A percentile compares a stretch with the other conserved stretches of the same genome.
Evolutionary conservation across 129 eudicot species (phyloP).

Genomic region (Heracleum sosnowskyi): DNA sequence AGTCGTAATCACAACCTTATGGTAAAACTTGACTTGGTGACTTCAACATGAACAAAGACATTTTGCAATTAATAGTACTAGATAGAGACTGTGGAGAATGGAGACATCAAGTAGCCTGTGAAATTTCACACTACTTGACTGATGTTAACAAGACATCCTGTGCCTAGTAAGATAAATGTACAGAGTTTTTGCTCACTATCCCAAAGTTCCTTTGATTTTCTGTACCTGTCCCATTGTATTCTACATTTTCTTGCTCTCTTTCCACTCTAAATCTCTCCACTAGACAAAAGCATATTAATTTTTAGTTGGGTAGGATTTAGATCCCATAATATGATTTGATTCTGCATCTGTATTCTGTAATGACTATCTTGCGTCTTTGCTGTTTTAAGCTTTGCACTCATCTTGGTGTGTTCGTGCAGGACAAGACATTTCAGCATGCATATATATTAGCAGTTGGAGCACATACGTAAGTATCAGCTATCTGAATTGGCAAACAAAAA

Average conservation of each 20-base stretch:
- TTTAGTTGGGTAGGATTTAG: not conserved
- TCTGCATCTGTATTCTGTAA: conserved; percentile 2
- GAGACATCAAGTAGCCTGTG: not conserved
- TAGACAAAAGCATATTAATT: not conserved
- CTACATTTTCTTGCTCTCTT: not conserved
- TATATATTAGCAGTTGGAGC: conserved; percentile 76
- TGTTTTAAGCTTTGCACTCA: not conserved
- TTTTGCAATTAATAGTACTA: not conserved
- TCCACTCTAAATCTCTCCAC: not conserved
- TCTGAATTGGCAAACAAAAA: not conserved
- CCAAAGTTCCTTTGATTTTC: not conserved
- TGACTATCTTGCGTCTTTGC: not conserved
- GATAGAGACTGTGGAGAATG: not conserved
- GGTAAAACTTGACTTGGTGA: not conserved
- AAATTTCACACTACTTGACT: not conserved
- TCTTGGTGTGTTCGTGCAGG: conserved; percentile 41
- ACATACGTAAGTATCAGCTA: conserved; percentile 62
- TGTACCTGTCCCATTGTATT: conserved; percentile 3
- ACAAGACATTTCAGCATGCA: conserved; percentile 92
- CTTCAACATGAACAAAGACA: not conserved
- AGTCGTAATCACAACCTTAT: not conserved
- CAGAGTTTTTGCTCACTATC: not conserved
- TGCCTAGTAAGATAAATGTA: not conserved
- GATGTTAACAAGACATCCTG: not conserved
- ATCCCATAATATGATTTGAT: not conserved